phyloP scores from a whole-genome alignment of 768 basidiomycete species.

The Sarcodon sp. region DNA sequence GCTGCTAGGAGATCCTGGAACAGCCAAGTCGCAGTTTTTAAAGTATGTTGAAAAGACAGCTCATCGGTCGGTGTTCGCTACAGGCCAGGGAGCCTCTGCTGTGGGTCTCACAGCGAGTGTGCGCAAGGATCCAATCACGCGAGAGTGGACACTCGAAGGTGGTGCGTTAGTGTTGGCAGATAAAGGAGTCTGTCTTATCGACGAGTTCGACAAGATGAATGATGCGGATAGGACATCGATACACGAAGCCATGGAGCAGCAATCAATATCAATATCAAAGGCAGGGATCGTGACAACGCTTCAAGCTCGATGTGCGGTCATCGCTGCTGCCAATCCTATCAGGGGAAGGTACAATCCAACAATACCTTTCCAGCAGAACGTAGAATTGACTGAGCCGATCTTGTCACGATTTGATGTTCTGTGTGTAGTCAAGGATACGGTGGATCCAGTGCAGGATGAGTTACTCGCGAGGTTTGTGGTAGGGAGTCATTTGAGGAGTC shows the following conservation, averaged over 20 bases:
- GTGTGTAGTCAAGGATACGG: constrained; percentile 96
- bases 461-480: constrained; percentile 96
- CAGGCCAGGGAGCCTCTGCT: constrained; percentile 95
- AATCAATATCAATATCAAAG: constrained; percentile 97
- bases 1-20: constrained; percentile 94
- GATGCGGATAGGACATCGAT: constrained; percentile 96
- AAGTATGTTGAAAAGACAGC: constrained; percentile 99
- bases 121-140: constrained; percentile 94
- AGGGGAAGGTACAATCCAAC: constrained; percentile 97
- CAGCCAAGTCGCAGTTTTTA: constrained; percentile 97
- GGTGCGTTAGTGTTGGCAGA: constrained; percentile 97
- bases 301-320: constrained; percentile 94
- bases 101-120: constrained; percentile 98
- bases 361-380: constrained; percentile 96
- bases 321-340: constrained; percentile 96
- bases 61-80: constrained; percentile 93
- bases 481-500: constrained; percentile 87
- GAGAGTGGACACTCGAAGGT: constrained; percentile 98
- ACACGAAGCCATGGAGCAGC: constrained; percentile 99
- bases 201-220: constrained; percentile 99
- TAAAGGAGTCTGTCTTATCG: constrained; percentile 94
- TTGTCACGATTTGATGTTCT: constrained; percentile 95
- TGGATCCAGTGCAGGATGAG: constrained; percentile 95
- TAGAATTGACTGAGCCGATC: constrained; percentile 96
- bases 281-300: constrained; percentile 98